A percentile compares a stretch with the other conserved stretches of the same genome.
Conservation (phyloP, 2,329 filamentous ascomycete species). For the Ceratocystis albifundus region DNA sequence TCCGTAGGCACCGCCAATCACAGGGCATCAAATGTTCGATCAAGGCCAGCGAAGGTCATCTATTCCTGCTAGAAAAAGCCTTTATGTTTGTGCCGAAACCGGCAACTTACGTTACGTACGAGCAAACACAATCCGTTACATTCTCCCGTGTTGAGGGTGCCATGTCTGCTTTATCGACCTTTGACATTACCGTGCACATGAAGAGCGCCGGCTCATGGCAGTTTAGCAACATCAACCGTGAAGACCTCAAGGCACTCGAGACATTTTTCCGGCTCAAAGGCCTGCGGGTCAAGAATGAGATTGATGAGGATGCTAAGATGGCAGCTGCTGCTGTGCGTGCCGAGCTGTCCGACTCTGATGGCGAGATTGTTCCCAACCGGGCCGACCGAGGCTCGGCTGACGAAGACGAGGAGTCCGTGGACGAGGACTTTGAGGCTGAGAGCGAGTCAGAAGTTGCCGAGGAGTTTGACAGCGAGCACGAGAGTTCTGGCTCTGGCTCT, state of each 20-base stretch:
- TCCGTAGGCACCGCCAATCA: constrained; percentile 67
- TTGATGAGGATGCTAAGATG: constrained; percentile 77
- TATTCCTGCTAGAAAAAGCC: constrained; percentile 95
- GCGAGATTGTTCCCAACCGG: constrained; percentile 49
- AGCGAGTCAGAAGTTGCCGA: constrained; percentile 93
- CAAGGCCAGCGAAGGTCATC: constrained; percentile 94
- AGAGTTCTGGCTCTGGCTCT: constrained; percentile 62
- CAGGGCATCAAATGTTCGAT: constrained; percentile 99
- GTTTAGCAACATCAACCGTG: constrained; percentile 98
- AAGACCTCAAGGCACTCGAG: constrained; percentile 94
- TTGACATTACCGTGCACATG: constrained; percentile 88
- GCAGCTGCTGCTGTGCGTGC: constrained; percentile 74
- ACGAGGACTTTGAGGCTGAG: constrained; percentile 90
- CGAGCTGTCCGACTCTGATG: constrained; percentile 72
- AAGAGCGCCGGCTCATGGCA: constrained; percentile 80
- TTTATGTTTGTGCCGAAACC: constrained; percentile 99
- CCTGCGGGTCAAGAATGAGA: constrained; percentile 95
- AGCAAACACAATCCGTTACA: constrained; percentile 80
- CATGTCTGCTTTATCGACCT: constrained; percentile 85
- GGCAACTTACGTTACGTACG: constrained; percentile 91
- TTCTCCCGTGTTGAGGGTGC: constrained; percentile 94
- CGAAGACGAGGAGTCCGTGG: constrained; percentile 87
- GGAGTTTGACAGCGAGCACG: constrained; percentile 85
- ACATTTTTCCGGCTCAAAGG: constrained; percentile 95
- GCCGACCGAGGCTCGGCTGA: constrained; percentile 81